Evolutionary conservation across 805 yeast species (phyloP).

Genomic region (Sungouiozyma ichnusensis): DNA sequence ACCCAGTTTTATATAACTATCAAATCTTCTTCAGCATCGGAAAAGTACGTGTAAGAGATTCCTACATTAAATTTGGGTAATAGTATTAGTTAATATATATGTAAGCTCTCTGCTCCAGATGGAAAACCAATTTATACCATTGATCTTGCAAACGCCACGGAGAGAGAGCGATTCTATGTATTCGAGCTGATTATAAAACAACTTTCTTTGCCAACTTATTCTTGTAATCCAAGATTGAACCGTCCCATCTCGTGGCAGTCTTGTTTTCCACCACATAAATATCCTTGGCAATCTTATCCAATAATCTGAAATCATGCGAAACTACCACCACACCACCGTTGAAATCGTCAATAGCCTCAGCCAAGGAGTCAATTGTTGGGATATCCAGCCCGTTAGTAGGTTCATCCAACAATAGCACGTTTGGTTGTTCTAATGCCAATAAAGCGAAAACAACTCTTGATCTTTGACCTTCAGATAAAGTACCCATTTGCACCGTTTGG

Average conservation of each 20-base stretch:
- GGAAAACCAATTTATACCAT: too few species aligned
- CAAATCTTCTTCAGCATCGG: background rate
- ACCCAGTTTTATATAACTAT: slow-evolving; percentile 19
- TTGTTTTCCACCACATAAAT: slow-evolving; percentile 92
- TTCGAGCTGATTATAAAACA: slow-evolving; percentile 40
- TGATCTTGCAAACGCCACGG: too few species aligned
- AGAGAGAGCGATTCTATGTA: background rate
- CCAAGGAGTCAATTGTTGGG: slow-evolving; percentile 94
- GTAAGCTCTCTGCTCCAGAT: too few species aligned
- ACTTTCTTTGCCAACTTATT: slow-evolving; percentile 86
- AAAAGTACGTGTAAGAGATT: background rate
- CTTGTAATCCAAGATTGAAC: slow-evolving; percentile 83
- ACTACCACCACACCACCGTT: slow-evolving; percentile 98
- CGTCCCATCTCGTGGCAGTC: slow-evolving; percentile 95
- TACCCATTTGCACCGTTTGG: slow-evolving; percentile 97
- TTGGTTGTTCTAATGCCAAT: slow-evolving; percentile 90
- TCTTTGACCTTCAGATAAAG: slow-evolving; percentile 97
- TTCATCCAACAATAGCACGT: slow-evolving; percentile 91
- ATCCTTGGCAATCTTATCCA: slow-evolving; percentile 95
- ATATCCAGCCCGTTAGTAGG: slow-evolving; percentile 99
- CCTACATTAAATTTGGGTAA: too few species aligned
- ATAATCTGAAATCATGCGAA: slow-evolving; percentile 96
- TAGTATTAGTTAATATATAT: background rate
- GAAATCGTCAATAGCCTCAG: slow-evolving; percentile 88
- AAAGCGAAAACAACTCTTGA: slow-evolving; percentile 97